Base-by-base conservation (phyloP, 805 yeast species). In the Metschnikowia matae region DNA sequence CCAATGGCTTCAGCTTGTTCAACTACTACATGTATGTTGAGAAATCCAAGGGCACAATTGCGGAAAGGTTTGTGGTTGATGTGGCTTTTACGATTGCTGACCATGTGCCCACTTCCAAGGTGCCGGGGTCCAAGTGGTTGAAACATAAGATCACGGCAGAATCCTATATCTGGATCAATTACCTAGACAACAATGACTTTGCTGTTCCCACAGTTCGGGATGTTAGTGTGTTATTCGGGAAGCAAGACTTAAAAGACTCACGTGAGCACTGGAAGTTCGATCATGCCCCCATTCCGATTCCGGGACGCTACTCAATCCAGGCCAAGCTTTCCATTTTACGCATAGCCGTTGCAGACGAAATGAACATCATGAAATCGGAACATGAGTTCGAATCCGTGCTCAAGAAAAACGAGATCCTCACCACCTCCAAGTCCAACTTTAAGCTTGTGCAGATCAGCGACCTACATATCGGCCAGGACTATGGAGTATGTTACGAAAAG, bases 371-470 rank as follows among this genome's bases (percentile, higher is more conserved):
- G 42, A 44, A 48, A 13, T 29, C 48, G 1, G 54, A 54, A 32
- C 53, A 52, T 35, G 48, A 46, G n/a, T 61, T 62, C 40, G 54
- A 56, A 17, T 7, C 15, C 7, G 42, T 54, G 17, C 39, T 56
- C 26, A 62, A 59, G 48, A 41, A 48, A 36, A 52, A 55, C 33
- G 62, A 52, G 38, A 43, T 55, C 14, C 43, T 63, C n/a, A 20
- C 53, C 18, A 56, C 61, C 31, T 32, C 51, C 3, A 50, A 52
- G 21, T 47, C 56, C 8, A 62, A 60, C 8, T 69, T 68, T 52
- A 71, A 67, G 54, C 54, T 73, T 14, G 52, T 73, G 40, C 77
- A 73, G 53, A 40, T 73, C 31, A 64, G 71, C 34, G 78, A 73
- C 54, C 57, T 72, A 48, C 78, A 73, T 54, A 67, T 69, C 51